Conservation (phyloP, 2,329 filamentous ascomycete species). For the Sporothrix pallida region DNA sequence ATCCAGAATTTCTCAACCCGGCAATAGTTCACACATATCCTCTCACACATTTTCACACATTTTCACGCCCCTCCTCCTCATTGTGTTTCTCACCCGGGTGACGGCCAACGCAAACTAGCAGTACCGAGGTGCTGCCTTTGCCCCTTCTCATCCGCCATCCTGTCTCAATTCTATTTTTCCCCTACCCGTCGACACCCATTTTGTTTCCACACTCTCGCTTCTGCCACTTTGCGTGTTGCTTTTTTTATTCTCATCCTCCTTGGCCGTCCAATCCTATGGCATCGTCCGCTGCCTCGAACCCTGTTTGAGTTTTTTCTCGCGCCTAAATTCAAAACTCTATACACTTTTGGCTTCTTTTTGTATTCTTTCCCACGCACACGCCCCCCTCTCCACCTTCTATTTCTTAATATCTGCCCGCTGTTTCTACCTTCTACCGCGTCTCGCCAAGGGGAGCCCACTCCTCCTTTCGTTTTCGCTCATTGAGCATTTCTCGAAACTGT, state of each 20-base stretch:
- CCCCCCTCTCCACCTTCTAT: constrained; percentile 13
- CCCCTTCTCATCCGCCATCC: not conserved
- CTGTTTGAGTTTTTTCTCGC: constrained; percentile 33
- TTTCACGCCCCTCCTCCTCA: not conserved
- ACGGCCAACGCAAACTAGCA: constrained; percentile 13
- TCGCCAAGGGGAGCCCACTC: constrained; percentile 26
- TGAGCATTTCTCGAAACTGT: not conserved
- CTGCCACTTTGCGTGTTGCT: constrained; percentile 27
- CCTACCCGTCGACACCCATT: constrained; percentile 13
- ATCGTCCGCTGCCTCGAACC: constrained; percentile 23
- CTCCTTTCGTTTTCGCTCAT: not conserved
- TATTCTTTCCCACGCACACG: not conserved
- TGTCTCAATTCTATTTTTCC: constrained; percentile 12
- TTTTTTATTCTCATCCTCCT: constrained; percentile 28
- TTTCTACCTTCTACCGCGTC: constrained; percentile 12
- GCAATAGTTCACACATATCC: constrained; percentile 5
- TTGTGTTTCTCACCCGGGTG: not conserved
- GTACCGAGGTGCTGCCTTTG: constrained; percentile 28
- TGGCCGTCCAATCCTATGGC: constrained; percentile 32
- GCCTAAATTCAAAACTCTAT: constrained; percentile 32
- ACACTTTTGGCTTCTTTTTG: not conserved
- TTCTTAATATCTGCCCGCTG: constrained; percentile 18
- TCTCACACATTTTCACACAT: not conserved
- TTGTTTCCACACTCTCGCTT: constrained; percentile 1
- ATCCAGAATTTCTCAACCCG: not conserved